phyloP scores from a whole-genome alignment of 2,329 filamentous ascomycete species.

The Xylariaceae sp. region DNA sequence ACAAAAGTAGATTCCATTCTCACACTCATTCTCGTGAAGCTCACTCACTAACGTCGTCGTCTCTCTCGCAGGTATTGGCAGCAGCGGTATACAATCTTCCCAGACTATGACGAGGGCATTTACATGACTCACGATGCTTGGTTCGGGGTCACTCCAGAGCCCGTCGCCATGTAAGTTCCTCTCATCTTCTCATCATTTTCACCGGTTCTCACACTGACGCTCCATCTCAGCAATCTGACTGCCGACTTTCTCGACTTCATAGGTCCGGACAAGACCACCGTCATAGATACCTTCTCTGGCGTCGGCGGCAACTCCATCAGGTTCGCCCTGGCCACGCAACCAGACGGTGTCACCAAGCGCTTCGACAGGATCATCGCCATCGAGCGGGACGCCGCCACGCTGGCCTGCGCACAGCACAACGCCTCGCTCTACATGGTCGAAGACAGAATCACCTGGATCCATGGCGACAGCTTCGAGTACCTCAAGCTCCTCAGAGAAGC shows the following conservation, averaged over 20 bases:
- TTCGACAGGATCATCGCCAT: conserved; percentile 86
- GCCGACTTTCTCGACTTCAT: conserved; percentile 58
- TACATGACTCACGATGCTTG: conserved; percentile 90
- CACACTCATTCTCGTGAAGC: not conserved
- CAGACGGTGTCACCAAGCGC: conserved; percentile 47
- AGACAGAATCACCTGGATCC: conserved; percentile 72
- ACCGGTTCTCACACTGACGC: conserved; percentile 18
- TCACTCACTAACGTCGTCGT: not conserved
- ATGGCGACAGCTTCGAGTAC: conserved; percentile 79
- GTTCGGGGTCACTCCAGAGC: conserved; percentile 95
- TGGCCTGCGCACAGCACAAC: conserved; percentile 90
- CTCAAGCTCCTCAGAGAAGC: conserved; percentile 44
- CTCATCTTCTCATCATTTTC: not conserved
- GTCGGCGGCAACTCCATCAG: conserved; percentile 92
- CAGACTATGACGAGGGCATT: conserved; percentile 79
- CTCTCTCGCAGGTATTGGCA: conserved; percentile 72
- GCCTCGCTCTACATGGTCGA: conserved; percentile 78
- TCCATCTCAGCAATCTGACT: conserved; percentile 60
- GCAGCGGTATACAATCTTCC: conserved; percentile 83
- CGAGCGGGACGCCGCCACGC: conserved; percentile 72
- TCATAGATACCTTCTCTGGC: conserved; percentile 88
- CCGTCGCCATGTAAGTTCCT: conserved; percentile 66
- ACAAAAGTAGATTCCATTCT: conserved; percentile 60
- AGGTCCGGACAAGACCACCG: conserved; percentile 39
- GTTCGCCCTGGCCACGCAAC: conserved; percentile 58